phyloP scores from a whole-genome alignment of 495 filamentous ascomycete genomes.

The Penicillium pancosmium region DNA sequence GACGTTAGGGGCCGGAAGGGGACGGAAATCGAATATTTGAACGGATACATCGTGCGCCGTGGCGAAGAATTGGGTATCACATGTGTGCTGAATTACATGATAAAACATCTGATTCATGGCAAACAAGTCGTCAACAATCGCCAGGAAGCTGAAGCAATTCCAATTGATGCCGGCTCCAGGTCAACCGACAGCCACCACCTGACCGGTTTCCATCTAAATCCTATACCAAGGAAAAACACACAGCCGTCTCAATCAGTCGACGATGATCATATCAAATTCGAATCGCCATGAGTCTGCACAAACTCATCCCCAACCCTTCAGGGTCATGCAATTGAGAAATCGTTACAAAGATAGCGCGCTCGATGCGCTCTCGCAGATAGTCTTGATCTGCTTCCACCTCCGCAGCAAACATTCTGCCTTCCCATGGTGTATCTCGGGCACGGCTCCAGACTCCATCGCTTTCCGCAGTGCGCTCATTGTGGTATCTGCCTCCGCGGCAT shows the following conservation, averaged over 20 bases:
- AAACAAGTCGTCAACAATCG: slow-evolving; percentile 26
- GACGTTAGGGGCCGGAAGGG: slow-evolving; percentile 63
- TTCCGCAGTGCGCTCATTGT: slow-evolving; percentile 36
- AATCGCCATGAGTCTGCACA: neutral
- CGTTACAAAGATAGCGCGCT: slow-evolving; percentile 25
- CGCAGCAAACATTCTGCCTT: slow-evolving; percentile 43
- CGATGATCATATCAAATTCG: neutral
- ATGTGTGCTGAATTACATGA: slow-evolving; percentile 68
- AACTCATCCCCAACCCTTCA: neutral
- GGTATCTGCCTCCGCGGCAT: slow-evolving; percentile 39
- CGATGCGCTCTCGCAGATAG: slow-evolving; percentile 39
- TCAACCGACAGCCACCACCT: neutral
- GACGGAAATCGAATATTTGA: slow-evolving; percentile 84
- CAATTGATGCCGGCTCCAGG: slow-evolving; percentile 28
- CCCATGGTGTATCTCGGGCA: slow-evolving; percentile 21
- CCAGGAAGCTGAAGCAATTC: slow-evolving; percentile 35
- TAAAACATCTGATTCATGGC: slow-evolving; percentile 59
- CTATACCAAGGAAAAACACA: neutral
- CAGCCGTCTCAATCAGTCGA: too few relatives aligned
- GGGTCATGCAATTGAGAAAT: neutral
- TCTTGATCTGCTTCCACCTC: slow-evolving; percentile 56
- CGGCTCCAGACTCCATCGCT: slow-evolving; percentile 29
- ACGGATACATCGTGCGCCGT: slow-evolving; percentile 76
- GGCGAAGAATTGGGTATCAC: slow-evolving; percentile 69
- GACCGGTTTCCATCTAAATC: neutral